A percentile compares a stretch with the other conserved stretches of the same genome.
Evolutionary conservation across 768 basidiomycete species (phyloP).

Genomic region (Phanerochaete sordida): DNA sequence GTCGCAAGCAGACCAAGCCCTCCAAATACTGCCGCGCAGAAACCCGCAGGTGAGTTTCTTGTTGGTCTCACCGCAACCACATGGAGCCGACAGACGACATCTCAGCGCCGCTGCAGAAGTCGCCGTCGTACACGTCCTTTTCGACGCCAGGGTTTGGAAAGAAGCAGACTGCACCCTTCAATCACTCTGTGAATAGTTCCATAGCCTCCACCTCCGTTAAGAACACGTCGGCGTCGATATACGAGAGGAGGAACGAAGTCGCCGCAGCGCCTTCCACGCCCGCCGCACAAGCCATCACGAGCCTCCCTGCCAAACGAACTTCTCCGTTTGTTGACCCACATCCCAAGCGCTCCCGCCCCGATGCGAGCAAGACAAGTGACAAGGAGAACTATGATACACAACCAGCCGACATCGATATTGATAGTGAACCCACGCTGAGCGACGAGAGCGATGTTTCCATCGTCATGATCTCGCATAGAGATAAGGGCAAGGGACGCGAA

Average conservation of each 20-base stretch:
- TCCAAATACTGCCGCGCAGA: neutral
- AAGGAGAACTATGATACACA: constrained; percentile 22
- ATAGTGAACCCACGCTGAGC: neutral
- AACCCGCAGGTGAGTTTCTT: neutral
- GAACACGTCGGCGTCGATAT: neutral
- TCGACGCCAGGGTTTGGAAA: constrained; percentile 45
- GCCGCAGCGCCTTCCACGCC: constrained; percentile 14
- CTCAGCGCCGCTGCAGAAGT: neutral
- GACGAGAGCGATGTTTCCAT: neutral
- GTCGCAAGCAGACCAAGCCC: neutral
- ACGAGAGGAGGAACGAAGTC: neutral
- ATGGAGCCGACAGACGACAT: neutral
- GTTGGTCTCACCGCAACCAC: too few species aligned
- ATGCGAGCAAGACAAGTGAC: constrained; percentile 4
- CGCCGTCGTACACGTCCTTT: constrained; percentile 34
- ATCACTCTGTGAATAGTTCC: constrained; percentile 6
- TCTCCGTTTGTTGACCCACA: constrained; percentile 18
- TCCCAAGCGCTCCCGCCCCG: constrained; percentile 30
- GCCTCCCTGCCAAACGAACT: constrained; percentile 29
- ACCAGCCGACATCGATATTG: neutral
- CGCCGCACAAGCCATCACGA: constrained; percentile 5
- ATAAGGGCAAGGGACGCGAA: constrained; percentile 12
- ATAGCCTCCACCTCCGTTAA: neutral
- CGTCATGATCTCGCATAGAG: neutral
- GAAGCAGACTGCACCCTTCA: constrained; percentile 14